Conservation (phyloP, 352 stramenopile genomes). For the Aphanomyces cochlioides region DNA sequence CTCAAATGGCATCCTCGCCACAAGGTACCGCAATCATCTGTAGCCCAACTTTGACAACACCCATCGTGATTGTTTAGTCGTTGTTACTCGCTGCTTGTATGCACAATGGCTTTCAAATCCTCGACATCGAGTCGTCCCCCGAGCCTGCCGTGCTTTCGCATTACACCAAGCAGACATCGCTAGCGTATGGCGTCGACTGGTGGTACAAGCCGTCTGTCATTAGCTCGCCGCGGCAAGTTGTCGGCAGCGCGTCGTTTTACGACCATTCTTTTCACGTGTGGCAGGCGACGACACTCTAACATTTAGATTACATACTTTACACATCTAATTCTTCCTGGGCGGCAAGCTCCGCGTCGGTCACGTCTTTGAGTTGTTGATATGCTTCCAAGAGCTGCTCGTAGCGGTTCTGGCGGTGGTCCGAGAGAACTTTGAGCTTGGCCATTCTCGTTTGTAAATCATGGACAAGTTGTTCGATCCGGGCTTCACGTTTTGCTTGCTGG, state of each 20-base stretch:
- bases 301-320: no score
- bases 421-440: slow-evolving; percentile 16
- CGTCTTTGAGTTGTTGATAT: slow-evolving; percentile 4
- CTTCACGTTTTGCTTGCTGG: not conserved
- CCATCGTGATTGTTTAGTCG: slow-evolving; percentile 49
- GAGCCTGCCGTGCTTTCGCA: slow-evolving; percentile 33
- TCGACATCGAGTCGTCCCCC: slow-evolving; percentile 32
- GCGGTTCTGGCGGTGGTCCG: not conserved
- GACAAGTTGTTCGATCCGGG: not conserved
- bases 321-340: not conserved
- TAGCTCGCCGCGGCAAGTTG: slow-evolving; percentile 39
- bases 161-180: slow-evolving; percentile 65
- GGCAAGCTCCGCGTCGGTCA: not conserved
- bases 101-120: slow-evolving; percentile 83
- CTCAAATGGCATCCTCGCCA: slow-evolving; percentile 74
- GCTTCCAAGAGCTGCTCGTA: slow-evolving; percentile 16
- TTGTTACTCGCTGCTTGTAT: slow-evolving; percentile 76
- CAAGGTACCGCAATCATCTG: slow-evolving; percentile 38
- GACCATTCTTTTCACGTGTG: slow-evolving; percentile 74
- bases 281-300: slow-evolving; percentile 20
- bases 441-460: not conserved
- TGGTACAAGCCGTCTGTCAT: slow-evolving; percentile 50
- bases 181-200: slow-evolving; percentile 85
- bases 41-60: not conserved
- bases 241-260: slow-evolving; percentile 81